Conservation (phyloP, 768 basidiomycete species). For the Mycena metata region DNA sequence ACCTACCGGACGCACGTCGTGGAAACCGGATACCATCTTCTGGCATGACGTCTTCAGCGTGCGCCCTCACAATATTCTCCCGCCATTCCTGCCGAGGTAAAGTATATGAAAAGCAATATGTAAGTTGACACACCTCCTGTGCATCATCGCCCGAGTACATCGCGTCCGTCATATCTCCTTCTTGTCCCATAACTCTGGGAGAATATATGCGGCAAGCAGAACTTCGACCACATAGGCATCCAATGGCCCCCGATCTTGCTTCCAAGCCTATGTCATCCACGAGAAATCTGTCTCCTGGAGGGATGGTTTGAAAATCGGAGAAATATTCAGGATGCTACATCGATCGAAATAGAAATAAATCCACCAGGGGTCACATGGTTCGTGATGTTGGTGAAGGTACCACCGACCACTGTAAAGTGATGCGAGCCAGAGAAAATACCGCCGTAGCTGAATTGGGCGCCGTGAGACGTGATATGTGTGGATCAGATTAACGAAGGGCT, state of each 20-base stretch:
- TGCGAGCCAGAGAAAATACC: background rate
- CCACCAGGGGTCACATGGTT: background rate
- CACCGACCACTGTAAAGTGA: conserved; percentile 1
- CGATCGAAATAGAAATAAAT: background rate
- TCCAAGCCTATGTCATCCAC: background rate
- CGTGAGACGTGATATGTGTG: background rate
- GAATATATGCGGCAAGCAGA: background rate
- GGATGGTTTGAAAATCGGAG: background rate
- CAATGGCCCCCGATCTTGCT: background rate
- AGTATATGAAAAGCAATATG: conserved; percentile 5
- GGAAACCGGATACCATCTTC: background rate
- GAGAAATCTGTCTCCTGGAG: background rate
- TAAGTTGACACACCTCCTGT: background rate
- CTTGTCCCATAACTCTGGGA: background rate
- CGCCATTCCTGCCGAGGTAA: conserved; percentile 1
- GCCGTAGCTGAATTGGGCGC: background rate
- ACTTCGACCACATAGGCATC: background rate
- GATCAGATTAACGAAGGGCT: background rate
- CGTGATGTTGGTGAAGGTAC: conserved; percentile 3
- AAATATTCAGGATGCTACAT: conserved; percentile 1
- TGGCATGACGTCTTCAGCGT: background rate
- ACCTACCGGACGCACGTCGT: background rate
- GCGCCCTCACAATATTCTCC: background rate
- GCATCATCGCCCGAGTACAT: background rate
- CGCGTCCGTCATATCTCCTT: background rate